Evolutionary conservation across 2,329 filamentous ascomycete genomes (phyloP).

Genomic region (Ciborinia camelliae): DNA sequence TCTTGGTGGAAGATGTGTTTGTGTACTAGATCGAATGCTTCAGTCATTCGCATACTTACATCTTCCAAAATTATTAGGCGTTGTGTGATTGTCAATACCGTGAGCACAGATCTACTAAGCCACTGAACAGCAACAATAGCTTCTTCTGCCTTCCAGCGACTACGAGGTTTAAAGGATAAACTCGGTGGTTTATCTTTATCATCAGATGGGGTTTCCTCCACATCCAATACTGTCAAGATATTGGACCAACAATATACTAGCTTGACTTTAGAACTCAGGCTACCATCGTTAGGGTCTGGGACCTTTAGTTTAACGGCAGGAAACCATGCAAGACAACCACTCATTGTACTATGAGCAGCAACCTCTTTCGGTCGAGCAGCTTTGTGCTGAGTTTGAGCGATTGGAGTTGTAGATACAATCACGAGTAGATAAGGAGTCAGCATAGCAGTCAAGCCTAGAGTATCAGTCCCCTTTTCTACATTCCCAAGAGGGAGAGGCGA

Average conservation of each 20-base stretch:
- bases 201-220: slow-evolving; percentile 66
- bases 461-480: slow-evolving; percentile 81
- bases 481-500: slow-evolving; percentile 90
- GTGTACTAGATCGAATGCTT: slow-evolving; percentile 87
- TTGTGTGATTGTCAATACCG: slow-evolving; percentile 90
- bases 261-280: slow-evolving; percentile 74
- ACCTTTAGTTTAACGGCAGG: slow-evolving; percentile 89
- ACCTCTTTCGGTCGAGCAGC: slow-evolving; percentile 87
- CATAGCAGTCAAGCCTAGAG: slow-evolving; percentile 88
- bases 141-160: slow-evolving; percentile 89
- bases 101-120: slow-evolving; percentile 89
- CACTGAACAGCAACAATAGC: slow-evolving; percentile 95
- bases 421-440: slow-evolving; percentile 93
- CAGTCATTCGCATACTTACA: slow-evolving; percentile 81
- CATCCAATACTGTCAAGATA: slow-evolving; percentile 87
- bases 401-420: slow-evolving; percentile 92
- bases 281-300: slow-evolving; percentile 62
- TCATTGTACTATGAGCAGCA: slow-evolving; percentile 84
- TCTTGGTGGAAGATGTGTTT: slow-evolving; percentile 92
- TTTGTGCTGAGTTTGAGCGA: slow-evolving; percentile 96
- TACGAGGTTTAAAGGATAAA: slow-evolving; percentile 77
- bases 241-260: slow-evolving; percentile 99
- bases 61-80: slow-evolving; percentile 91
- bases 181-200: slow-evolving; percentile 75
- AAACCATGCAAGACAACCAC: slow-evolving; percentile 94